Evolutionary conservation across 441 rosid genomes (phyloP), one percentile per base, ranked within the genome.

Genomic region (Bocquillonia castaneifolia): DNA sequence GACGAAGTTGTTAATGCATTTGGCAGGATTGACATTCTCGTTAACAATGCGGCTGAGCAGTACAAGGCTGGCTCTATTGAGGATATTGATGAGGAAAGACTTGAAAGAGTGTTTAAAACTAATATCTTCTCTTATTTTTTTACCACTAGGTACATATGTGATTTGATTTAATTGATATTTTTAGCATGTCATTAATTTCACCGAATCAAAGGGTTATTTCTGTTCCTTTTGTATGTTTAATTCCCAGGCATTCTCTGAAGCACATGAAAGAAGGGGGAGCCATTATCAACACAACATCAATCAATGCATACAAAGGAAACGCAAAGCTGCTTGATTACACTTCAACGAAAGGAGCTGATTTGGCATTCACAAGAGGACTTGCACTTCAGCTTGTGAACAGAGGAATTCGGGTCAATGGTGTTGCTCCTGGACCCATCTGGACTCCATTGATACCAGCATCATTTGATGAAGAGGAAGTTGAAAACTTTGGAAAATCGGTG

Each of bases 371-470:
- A 0, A 82, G 94, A 64, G 90, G 82, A 2, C 84, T 93, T 6
- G 83, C 96, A 12, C 88, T 93, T 40, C 94, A 88, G 78, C 83
- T 90, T 1, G 90, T 81, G 52, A 15, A 17, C 31, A 86, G 45
- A 72, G 85, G 89, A 2, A 86, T 88, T 1, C 81, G 91, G 0
- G 94, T 93, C 17, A 88, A 93, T 3, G 98, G 85, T 0, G 91
- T 90, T 0, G 92, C 91, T 8, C 96, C 96, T 0, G 97, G 97
- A 25, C 94, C 94, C 0, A 84, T 90, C 1, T 90, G 92, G 98
- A 92, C 93, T 5, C 98, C 92, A 0, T 57, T 92, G 72, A 75
- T 87, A 58, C 87, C 97, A 0, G 80, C 91, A 2, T 87, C 95
- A 0, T 87, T 88, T 64, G 67, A 59, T 7, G 84, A 85, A 15